Evolutionary conservation across 805 yeast genomes (phyloP).

Genomic region (Nakazawaea molendinolei): DNA sequence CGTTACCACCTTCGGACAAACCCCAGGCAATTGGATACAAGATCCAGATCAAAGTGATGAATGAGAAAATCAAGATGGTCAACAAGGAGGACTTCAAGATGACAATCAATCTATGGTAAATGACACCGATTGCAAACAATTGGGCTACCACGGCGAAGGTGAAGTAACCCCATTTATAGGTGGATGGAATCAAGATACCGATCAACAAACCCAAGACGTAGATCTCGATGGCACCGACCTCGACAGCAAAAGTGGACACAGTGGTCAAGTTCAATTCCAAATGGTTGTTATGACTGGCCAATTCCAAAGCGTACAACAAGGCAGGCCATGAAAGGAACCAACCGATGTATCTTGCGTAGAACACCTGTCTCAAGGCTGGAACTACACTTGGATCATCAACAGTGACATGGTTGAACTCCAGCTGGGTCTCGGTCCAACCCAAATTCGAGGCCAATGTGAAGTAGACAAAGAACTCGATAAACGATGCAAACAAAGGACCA

Average conservation of each 20-base stretch:
- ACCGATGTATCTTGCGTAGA: slow-evolving; percentile 49
- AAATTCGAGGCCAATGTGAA: slow-evolving; percentile 52
- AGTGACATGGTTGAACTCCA: slow-evolving; percentile 43
- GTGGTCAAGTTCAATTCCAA: slow-evolving; percentile 24
- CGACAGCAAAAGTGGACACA: slow-evolving; percentile 32
- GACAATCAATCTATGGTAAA: slow-evolving; percentile 6
- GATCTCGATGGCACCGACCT: slow-evolving; percentile 37
- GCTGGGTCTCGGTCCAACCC: slow-evolving; percentile 42
- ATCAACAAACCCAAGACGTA: slow-evolving; percentile 49
- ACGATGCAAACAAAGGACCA: slow-evolving; percentile 35
- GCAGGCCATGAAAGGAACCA: slow-evolving; percentile 53
- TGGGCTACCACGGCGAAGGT: slow-evolving; percentile 42
- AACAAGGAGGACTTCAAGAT: slow-evolving; percentile 1
- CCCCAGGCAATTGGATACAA: slow-evolving; percentile 48
- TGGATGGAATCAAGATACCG: slow-evolving; percentile 46
- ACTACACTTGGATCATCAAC: slow-evolving; percentile 19
- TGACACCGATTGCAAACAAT: slow-evolving; percentile 28
- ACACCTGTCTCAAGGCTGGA: slow-evolving; percentile 41
- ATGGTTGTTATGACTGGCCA: slow-evolving; percentile 25
- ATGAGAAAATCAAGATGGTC: slow-evolving; percentile 12
- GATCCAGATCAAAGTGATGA: slow-evolving; percentile 35
- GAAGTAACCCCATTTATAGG: slow-evolving; percentile 68
- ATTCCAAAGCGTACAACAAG: slow-evolving; percentile 26
- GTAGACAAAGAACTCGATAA: slow-evolving; percentile 40
- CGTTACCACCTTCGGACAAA: slow-evolving; percentile 58